A percentile compares a stretch with the other conserved stretches of the same genome.
phyloP scores from a whole-genome alignment of 1,284 basidiomycete genomes.

The Sparassis latifolia region DNA sequence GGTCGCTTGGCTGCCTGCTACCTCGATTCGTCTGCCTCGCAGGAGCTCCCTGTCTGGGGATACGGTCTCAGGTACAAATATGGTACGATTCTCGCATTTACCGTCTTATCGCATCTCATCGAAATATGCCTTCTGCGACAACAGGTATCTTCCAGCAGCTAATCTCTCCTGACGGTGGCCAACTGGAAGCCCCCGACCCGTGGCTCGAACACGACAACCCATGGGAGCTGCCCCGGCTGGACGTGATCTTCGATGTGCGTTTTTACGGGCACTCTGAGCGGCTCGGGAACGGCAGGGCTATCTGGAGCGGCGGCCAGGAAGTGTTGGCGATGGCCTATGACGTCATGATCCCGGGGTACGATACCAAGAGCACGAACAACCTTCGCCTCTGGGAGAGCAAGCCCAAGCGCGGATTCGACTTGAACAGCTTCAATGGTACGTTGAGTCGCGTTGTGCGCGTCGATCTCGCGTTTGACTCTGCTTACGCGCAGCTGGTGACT shows the following conservation, averaged over 20 bases:
- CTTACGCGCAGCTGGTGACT: constrained; percentile 68
- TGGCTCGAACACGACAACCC: constrained; percentile 87
- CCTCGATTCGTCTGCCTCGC: constrained; percentile 77
- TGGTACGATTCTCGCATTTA: constrained; percentile 30
- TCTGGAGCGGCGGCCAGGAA: constrained; percentile 88
- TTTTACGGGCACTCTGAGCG: constrained; percentile 83
- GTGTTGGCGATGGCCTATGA: constrained; percentile 89
- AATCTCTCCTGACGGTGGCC: constrained; percentile 73
- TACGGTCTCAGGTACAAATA: constrained; percentile 87
- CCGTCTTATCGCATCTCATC: not conserved
- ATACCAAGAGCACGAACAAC: constrained; percentile 74
- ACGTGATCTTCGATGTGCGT: constrained; percentile 75
- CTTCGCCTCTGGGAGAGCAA: constrained; percentile 79
- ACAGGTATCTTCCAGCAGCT: constrained; percentile 83
- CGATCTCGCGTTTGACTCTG: not conserved
- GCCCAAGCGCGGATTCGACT: constrained; percentile 87
- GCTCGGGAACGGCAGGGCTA: constrained; percentile 53
- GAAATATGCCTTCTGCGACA: not conserved
- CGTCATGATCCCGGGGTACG: constrained; percentile 85
- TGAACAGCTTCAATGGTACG: constrained; percentile 85
- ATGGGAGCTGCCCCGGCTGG: constrained; percentile 84
- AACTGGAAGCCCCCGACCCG: constrained; percentile 89
- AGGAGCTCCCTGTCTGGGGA: constrained; percentile 83
- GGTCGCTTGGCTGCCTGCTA: constrained; percentile 93
- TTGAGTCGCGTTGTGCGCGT: not conserved